Evolutionary conservation across 2,329 filamentous ascomycete genomes (phyloP).

Genomic region (Thielaviopsis euricoi): DNA sequence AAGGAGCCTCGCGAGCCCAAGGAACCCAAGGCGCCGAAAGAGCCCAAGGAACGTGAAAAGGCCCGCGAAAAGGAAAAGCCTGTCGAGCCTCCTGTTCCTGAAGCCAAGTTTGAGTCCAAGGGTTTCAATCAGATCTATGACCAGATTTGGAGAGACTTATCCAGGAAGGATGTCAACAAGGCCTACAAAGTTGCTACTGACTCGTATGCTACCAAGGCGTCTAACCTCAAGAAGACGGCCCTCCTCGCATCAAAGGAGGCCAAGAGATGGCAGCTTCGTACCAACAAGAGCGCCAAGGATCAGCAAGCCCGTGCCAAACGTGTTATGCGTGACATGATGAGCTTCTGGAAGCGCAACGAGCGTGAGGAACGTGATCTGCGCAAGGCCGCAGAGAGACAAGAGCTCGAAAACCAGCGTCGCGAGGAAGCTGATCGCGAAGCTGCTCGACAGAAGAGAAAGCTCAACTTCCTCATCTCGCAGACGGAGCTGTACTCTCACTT

Average conservation of each 20-base stretch:
- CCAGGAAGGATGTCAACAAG: slow-evolving; percentile 84
- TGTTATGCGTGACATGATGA: slow-evolving; percentile 98
- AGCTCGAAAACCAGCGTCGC: slow-evolving; percentile 90
- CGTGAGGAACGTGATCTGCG: slow-evolving; percentile 89
- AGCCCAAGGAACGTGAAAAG: slow-evolving; percentile 26
- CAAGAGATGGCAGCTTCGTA: slow-evolving; percentile 89
- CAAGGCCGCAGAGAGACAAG: slow-evolving; percentile 86
- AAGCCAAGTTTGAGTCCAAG: slow-evolving; percentile 65
- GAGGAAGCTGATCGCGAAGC: slow-evolving; percentile 96
- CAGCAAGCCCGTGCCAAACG: slow-evolving; percentile 92
- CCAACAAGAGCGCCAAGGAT: slow-evolving; percentile 97
- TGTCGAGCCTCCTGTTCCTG: slow-evolving; percentile 35
- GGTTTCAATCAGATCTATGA: slow-evolving; percentile 95
- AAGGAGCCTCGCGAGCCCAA: slow-evolving; percentile 28
- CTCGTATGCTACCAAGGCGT: slow-evolving; percentile 71
- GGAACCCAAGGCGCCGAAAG: slow-evolving; percentile 28
- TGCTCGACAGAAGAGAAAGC: slow-evolving; percentile 91
- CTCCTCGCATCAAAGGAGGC: slow-evolving; percentile 95
- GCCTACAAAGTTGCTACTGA: slow-evolving; percentile 76
- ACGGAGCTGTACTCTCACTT: slow-evolving; percentile 98
- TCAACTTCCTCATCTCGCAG: slow-evolving; percentile 98
- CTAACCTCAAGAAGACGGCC: slow-evolving; percentile 96
- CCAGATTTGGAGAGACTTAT: slow-evolving; percentile 90
- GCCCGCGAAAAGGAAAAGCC: slow-evolving; percentile 26
- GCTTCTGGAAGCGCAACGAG: slow-evolving; percentile 98